Evolutionary conservation across 805 yeast genomes (phyloP).

Genomic region (Candida stauntonica): DNA sequence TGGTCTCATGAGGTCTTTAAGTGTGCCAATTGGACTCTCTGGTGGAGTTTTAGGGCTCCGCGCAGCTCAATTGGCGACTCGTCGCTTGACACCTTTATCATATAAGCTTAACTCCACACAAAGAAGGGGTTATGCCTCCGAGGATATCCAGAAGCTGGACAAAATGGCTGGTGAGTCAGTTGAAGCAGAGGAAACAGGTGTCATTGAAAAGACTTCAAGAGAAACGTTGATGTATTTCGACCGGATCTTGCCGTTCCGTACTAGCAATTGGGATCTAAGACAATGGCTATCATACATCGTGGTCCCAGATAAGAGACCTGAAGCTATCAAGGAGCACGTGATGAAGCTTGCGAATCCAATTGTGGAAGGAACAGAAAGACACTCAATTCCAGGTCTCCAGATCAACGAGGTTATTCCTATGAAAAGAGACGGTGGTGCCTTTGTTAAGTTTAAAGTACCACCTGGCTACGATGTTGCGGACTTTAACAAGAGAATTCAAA

Average conservation of each 20-base stretch:
- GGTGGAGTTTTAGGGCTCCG: no score
- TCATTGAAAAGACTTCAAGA: slow-evolving; percentile 43
- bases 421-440: slow-evolving; percentile 88
- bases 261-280: slow-evolving; percentile 42
- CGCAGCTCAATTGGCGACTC: no score
- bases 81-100: no score
- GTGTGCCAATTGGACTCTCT: no score
- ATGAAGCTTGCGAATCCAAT: slow-evolving; percentile 36
- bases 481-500: slow-evolving; percentile 47
- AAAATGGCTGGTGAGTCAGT: slow-evolving; percentile 52
- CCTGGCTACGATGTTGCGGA: slow-evolving; percentile 43
- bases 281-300: slow-evolving; percentile 39
- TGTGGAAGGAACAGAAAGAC: slow-evolving; percentile 16
- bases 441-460: slow-evolving; percentile 71
- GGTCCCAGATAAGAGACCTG: slow-evolving; percentile 32
- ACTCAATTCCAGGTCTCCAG: slow-evolving; percentile 38
- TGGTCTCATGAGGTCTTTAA: no score
- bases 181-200: slow-evolving; percentile 53
- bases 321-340: slow-evolving; percentile 38
- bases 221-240: slow-evolving; percentile 56
- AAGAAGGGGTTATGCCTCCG: slow-evolving; percentile 32
- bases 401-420: slow-evolving; percentile 65
- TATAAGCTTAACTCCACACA: no score
- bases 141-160: slow-evolving; percentile 39
- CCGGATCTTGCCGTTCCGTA: slow-evolving; percentile 44